phyloP scores from a whole-genome alignment of 2,329 filamentous ascomycete species.

The Xylaria sp. region DNA sequence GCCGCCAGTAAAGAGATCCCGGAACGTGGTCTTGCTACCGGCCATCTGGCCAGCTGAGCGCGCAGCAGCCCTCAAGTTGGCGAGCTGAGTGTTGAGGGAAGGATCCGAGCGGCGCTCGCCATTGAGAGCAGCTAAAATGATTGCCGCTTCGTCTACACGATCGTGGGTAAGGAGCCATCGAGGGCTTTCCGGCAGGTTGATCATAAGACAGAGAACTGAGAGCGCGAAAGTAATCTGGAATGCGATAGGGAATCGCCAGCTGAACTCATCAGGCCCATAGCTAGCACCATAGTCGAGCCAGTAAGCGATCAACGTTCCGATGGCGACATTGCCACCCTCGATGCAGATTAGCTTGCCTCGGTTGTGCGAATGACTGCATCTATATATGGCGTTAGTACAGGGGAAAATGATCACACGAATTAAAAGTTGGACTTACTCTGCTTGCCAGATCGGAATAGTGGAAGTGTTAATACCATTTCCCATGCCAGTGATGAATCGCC shows the following conservation, averaged over 20 bases:
- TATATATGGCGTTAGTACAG: constrained; percentile 37
- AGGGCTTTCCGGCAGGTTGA: constrained; percentile 64
- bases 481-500: constrained; percentile 62
- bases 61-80: constrained; percentile 53
- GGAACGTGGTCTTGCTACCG: constrained; percentile 47
- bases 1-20: constrained; percentile 67
- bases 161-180: constrained; percentile 60
- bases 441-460: constrained; percentile 58
- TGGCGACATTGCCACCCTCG: constrained; percentile 57
- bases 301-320: constrained; percentile 57
- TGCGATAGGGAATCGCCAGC: constrained; percentile 55
- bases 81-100: constrained; percentile 59
- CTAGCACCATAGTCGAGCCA: constrained; percentile 57
- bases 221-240: constrained; percentile 59
- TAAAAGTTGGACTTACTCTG: constrained; percentile 50
- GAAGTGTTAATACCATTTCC: constrained; percentile 63
- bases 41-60: constrained; percentile 46
- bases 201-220: constrained; percentile 54
- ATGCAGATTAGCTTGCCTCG: constrained; percentile 71
- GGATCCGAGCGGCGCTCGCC: constrained; percentile 61
- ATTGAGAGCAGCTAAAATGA: constrained; percentile 63
- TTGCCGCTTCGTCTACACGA: constrained; percentile 63
- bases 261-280: constrained; percentile 50
- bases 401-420: too few species aligned
- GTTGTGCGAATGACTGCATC: constrained; percentile 61